Percentiles rank a stretch among this genome's conserved stretches.
Conservation (phyloP, 768 basidiomycete genomes). For the Mycena haematopus region DNA sequence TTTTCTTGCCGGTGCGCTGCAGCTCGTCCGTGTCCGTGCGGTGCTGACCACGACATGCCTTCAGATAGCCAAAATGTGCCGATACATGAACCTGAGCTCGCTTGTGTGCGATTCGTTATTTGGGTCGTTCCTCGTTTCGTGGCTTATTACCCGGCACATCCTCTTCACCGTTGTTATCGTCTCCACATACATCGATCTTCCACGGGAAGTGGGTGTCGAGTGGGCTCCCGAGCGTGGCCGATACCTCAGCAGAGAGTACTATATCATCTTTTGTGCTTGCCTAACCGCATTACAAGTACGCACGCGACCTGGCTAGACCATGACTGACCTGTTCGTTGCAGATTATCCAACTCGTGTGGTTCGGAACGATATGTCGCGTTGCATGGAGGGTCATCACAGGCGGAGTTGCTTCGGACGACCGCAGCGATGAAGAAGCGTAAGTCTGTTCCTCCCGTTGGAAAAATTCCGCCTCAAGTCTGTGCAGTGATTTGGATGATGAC, state of each 20-base stretch:
- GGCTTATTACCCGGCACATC: slow-evolving; percentile 90
- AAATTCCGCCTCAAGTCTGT: background rate
- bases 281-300: slow-evolving; percentile 69
- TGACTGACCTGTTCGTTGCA: slow-evolving; percentile 37
- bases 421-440: slow-evolving; percentile 85
- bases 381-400: slow-evolving; percentile 83
- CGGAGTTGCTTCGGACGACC: slow-evolving; percentile 77
- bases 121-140: slow-evolving; percentile 82
- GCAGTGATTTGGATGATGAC: slow-evolving; percentile 35
- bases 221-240: slow-evolving; percentile 67
- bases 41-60: background rate
- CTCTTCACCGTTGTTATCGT: slow-evolving; percentile 77
- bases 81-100: slow-evolving; percentile 74
- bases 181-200: slow-evolving; percentile 60
- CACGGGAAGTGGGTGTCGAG: slow-evolving; percentile 52
- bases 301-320: background rate
- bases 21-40: background rate
- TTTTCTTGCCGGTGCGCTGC: slow-evolving; percentile 80
- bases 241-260: slow-evolving; percentile 57
- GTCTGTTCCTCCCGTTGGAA: background rate
- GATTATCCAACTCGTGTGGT: slow-evolving; percentile 86
- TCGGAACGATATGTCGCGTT: slow-evolving; percentile 81
- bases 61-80: slow-evolving; percentile 92
- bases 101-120: slow-evolving; percentile 78
- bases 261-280: slow-evolving; percentile 57